Evolutionary conservation across 2,329 filamentous ascomycete species (phyloP).

Genomic region (Xylaria sp.): DNA sequence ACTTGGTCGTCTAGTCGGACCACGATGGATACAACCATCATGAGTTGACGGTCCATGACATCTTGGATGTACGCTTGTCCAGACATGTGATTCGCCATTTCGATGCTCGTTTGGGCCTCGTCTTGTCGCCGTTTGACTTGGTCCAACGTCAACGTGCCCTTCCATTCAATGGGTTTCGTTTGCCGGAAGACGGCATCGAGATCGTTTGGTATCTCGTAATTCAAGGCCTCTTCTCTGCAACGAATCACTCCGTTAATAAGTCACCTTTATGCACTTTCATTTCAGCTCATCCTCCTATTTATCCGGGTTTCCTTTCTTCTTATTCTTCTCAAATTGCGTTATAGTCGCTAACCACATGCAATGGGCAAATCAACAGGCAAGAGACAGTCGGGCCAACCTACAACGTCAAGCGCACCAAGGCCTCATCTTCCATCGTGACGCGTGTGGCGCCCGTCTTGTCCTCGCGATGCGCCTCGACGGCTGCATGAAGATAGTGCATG

Average conservation of each 20-base stretch:
- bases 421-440: slow-evolving; percentile 13
- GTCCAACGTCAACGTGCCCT: slow-evolving; percentile 9
- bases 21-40: slow-evolving; percentile 15
- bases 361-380: background rate
- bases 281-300: background rate
- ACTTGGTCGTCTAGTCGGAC: slow-evolving; percentile 3
- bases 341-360: background rate
- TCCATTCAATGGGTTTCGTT: slow-evolving; percentile 13
- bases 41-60: slow-evolving; percentile 9
- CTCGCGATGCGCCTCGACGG: slow-evolving; percentile 11
- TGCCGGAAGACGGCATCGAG: slow-evolving; percentile 15
- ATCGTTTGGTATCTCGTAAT: slow-evolving; percentile 7
- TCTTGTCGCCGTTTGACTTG: slow-evolving; percentile 7
- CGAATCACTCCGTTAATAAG: background rate
- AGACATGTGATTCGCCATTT: slow-evolving; percentile 1
- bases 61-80: slow-evolving; percentile 8
- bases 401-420: slow-evolving; percentile 7
- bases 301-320: background rate
- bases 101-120: background rate
- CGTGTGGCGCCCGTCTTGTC: slow-evolving; percentile 10
- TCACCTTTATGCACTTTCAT: background rate
- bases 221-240: slow-evolving; percentile 14
- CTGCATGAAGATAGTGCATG: slow-evolving; percentile 17
- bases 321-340: background rate
- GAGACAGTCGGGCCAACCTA: slow-evolving; percentile 1